A percentile compares a stretch with the other conserved stretches of the same genome.
These are phyloP conservation scores for Boletus rubescentipes DNA, from an alignment of 768 basidiomycete species.

Conservation along the genomic window DNA sequence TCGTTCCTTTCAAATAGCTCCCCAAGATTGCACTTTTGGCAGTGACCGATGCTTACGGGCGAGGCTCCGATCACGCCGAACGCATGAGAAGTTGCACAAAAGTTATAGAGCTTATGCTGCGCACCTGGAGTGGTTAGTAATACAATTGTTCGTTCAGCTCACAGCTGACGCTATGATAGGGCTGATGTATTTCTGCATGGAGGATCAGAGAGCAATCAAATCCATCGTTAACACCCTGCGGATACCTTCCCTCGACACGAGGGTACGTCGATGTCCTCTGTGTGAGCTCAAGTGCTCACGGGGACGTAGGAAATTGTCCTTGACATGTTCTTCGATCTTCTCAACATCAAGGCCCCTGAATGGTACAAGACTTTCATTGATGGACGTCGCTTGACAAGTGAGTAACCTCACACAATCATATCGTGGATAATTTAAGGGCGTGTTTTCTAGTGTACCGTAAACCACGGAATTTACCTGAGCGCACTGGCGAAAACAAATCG, in stretches of 20 bases:
- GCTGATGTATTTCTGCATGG: conserved; percentile 90
- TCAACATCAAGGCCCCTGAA: conserved; percentile 88
- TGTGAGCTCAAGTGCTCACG: conserved; percentile 9
- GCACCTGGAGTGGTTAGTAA: conserved; percentile 88
- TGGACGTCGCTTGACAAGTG: conserved; percentile 85
- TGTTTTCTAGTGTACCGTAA: conserved; percentile 62
- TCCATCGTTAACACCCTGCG: conserved; percentile 82
- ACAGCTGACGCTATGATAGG: conserved; percentile 46
- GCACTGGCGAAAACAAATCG: conserved; percentile 35
- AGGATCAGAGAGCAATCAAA: conserved; percentile 81
- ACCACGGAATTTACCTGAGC: conserved; percentile 39
- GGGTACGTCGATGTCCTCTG: conserved; percentile 46
- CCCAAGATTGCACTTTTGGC: conserved; percentile 79
- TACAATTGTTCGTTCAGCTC: background rate
- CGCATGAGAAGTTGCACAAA: conserved; percentile 75
- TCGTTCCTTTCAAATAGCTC: background rate
- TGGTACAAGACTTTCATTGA: conserved; percentile 94
- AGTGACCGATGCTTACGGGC: conserved; percentile 91
- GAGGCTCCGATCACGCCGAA: conserved; percentile 74
- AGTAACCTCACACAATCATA: conserved; percentile 22
- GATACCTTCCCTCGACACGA: conserved; percentile 83
- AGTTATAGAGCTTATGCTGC: conserved; percentile 79
- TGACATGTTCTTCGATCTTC: conserved; percentile 90
- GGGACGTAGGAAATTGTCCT: conserved; percentile 80
- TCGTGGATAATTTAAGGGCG: background rate